Evolutionary conservation across 2,329 filamentous ascomycete genomes (phyloP).

Genomic region (Arthrocladium fulminans): DNA sequence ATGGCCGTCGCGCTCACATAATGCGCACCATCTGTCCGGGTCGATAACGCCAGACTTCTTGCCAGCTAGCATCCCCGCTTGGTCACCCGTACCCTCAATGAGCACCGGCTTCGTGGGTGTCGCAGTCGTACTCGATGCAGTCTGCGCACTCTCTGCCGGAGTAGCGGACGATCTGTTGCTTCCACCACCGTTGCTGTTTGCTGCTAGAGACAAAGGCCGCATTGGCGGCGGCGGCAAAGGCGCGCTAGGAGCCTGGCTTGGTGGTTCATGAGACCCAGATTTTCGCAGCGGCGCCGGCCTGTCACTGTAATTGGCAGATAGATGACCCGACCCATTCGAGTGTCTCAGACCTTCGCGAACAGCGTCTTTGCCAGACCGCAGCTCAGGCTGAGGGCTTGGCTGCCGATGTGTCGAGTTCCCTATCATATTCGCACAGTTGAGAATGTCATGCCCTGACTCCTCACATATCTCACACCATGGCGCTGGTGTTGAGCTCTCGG

Average conservation of each 20-base stretch:
- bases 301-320: slow-evolving; percentile 10
- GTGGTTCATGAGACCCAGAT: neutral
- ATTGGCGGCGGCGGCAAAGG: slow-evolving; percentile 12
- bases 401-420: slow-evolving; percentile 12
- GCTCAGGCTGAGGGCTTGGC: slow-evolving; percentile 3
- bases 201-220: neutral
- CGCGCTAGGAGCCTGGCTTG: slow-evolving; percentile 10
- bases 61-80: slow-evolving; percentile 57
- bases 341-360: slow-evolving; percentile 12
- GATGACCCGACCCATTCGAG: slow-evolving; percentile 2
- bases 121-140: slow-evolving; percentile 45
- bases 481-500: slow-evolving; percentile 38
- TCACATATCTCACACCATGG: slow-evolving; percentile 96
- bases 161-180: slow-evolving; percentile 9
- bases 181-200: slow-evolving; percentile 25
- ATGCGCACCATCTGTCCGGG: slow-evolving; percentile 86
- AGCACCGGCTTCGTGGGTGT: slow-evolving; percentile 10
- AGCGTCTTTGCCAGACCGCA: slow-evolving; percentile 14
- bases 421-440: slow-evolving; percentile 81
- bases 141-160: slow-evolving; percentile 27
- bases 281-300: slow-evolving; percentile 15
- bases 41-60: slow-evolving; percentile 73
- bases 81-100: slow-evolving; percentile 35
- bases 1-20: slow-evolving; percentile 93
- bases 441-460: slow-evolving; percentile 80